A percentile compares a stretch with the other conserved stretches of the same genome.
Conservation (phyloP, 1,284 basidiomycete genomes). For the Bjerkandera adusta region DNA sequence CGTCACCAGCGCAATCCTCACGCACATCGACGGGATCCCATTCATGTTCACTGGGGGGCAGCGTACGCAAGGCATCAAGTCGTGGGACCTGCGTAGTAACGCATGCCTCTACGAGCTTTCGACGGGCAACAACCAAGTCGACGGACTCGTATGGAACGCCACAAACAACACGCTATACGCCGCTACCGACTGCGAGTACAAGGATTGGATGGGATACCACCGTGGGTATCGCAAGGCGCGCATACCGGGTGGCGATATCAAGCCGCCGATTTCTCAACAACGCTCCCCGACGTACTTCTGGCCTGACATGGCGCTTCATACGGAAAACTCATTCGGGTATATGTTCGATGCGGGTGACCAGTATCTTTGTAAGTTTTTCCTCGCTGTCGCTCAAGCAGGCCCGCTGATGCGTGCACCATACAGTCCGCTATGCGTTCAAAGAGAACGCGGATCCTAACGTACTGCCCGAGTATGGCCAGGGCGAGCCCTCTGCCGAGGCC, state of each 20-base stretch:
- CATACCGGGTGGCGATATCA: not conserved
- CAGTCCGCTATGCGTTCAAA: conserved; percentile 13
- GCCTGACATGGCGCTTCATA: not conserved
- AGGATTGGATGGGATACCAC: not conserved
- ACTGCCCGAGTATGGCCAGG: conserved; percentile 11
- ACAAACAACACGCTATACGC: not conserved
- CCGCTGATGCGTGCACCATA: not conserved
- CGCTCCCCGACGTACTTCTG: not conserved
- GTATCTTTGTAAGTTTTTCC: not conserved
- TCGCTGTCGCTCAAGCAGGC: not conserved
- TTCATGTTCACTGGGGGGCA: conserved; percentile 19
- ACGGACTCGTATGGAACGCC: not conserved
- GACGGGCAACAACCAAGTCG: conserved; percentile 33
- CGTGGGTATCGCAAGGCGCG: not conserved
- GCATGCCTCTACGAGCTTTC: conserved; percentile 37
- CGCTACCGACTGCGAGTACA: not conserved
- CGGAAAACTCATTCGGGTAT: not conserved
- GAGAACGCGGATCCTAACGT: conserved; percentile 8
- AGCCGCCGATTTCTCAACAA: not conserved
- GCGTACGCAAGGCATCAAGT: conserved; percentile 28
- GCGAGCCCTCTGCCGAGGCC: not conserved
- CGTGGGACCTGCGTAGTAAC: conserved; percentile 39
- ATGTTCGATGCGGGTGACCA: not conserved
- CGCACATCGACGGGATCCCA: conserved; percentile 28
- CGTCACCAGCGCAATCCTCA: conserved; percentile 20